These are phyloP conservation scores for Apiotrichum sp. DNA, from an alignment of 1,284 basidiomycete species.

Conservation along the genomic window DNA sequence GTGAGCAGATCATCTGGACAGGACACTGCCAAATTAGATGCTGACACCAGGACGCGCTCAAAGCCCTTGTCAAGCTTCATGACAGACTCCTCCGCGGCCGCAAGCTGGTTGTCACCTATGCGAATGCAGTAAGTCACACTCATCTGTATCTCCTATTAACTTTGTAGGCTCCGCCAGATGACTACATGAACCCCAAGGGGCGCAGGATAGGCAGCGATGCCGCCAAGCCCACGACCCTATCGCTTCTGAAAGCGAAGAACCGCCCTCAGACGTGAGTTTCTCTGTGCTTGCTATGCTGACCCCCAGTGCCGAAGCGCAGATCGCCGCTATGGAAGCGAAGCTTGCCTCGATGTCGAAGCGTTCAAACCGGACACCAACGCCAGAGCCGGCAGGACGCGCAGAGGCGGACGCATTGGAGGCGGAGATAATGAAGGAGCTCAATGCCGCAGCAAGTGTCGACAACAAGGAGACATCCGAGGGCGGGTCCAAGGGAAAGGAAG, in stretches of 20 bases:
- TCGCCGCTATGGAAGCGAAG: conserved; percentile 92
- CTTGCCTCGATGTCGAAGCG: conserved; percentile 65
- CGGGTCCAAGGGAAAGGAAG: not conserved
- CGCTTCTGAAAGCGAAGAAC: conserved; percentile 68
- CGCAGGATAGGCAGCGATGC: conserved; percentile 47
- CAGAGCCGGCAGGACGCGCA: conserved; percentile 9
- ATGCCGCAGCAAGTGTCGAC: conserved; percentile 14
- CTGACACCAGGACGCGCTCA: conserved; percentile 66
- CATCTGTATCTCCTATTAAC: no score
- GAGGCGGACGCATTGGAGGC: conserved; percentile 15
- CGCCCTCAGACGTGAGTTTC: conserved; percentile 56
- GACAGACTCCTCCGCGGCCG: conserved; percentile 77
- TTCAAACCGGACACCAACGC: conserved; percentile 13
- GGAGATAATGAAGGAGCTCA: conserved; percentile 16
- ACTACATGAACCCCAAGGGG: conserved; percentile 7
- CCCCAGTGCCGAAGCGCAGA: conserved; percentile 73
- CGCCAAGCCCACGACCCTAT: conserved; percentile 74
- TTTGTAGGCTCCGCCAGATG: conserved; percentile 12
- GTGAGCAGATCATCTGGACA: conserved; percentile 54
- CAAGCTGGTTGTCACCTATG: conserved; percentile 80
- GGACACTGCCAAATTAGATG: no score
- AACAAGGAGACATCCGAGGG: not conserved
- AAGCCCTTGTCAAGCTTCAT: conserved; percentile 68
- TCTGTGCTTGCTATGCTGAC: conserved; percentile 2
- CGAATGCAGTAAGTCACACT: conserved; percentile 55